Base-by-base conservation (phyloP, 768 basidiomycete species). In the Trametes punicea region DNA sequence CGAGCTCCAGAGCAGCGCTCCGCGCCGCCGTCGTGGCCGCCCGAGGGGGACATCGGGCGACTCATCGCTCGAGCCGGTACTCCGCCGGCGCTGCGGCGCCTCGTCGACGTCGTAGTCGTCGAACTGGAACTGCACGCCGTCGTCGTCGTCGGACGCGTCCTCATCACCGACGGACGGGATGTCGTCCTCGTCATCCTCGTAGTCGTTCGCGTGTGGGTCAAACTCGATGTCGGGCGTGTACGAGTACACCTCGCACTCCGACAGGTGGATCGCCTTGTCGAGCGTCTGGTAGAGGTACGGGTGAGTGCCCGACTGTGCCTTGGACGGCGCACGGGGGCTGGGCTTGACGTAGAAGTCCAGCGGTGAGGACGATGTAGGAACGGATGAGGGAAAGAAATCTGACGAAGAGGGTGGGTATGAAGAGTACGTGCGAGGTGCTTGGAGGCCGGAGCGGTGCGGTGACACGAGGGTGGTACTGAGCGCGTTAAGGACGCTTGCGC, bases 161-260 rank as follows among this genome's bases (percentile, higher is more conserved):
- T 87, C 87, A 59, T 90, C 87, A 1, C 75, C 83, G 53, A 77
- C 74, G 39, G 83, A 83, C 53, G 81, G 80, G 51, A 82, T 73
- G 62, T 90, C 89, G 61, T 89, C 88, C 62, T 90, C 88, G 67
- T 87, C 87, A 65, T 90, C 87, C 25, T 82, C 81, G 65, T 85
- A 81, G 74, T 91, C 85, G 67, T 84, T 83, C 40, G 89, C 90
- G 63, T 98, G 94, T 1, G 97, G 97, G 74, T 99, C 97, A 23
- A 88, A 87, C 62, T 96, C 93, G 56, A 89, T 85, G 71, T 96
- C 93, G 44, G 96, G 97, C 36, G 83, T 80, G 76, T 94, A 99
- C 2, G 92, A 90, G 73, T 88, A 99, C 56, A 98, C 93, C 68
- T 98, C 95, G 76, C 93, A 97, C 59, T 98, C 94, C 36, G 82